Percentiles rank a stretch among this genome's conserved stretches.
Evolutionary conservation across 768 basidiomycete genomes (phyloP).

Genomic region (Phaffia australis): DNA sequence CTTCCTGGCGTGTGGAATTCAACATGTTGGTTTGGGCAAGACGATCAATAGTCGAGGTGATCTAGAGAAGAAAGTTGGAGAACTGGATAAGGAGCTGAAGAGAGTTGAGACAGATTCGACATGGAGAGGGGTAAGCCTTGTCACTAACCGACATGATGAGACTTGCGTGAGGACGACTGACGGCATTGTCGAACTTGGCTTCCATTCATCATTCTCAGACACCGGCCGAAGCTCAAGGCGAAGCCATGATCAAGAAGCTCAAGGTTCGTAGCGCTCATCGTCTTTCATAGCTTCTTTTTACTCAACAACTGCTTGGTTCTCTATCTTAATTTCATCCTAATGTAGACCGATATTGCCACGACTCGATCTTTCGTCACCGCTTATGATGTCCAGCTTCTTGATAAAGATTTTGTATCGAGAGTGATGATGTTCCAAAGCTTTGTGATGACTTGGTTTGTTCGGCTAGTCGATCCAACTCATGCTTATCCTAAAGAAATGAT

Average conservation of each 20-base stretch:
- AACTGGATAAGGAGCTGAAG: slow-evolving; percentile 62
- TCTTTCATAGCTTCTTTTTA: background rate
- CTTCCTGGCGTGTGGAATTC: slow-evolving; percentile 73
- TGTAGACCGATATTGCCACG: slow-evolving; percentile 56
- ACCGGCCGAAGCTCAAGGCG: slow-evolving; percentile 62
- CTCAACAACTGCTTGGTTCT: too few relatives aligned
- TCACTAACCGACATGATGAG: background rate
- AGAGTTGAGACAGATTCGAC: slow-evolving; percentile 61
- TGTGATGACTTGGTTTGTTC: slow-evolving; percentile 84
- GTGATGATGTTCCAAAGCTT: slow-evolving; percentile 78
- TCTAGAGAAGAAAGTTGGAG: slow-evolving; percentile 40
- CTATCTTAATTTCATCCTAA: background rate
- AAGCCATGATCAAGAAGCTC: slow-evolving; percentile 61
- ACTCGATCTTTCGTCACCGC: slow-evolving; percentile 63
- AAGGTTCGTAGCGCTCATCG: slow-evolving; percentile 46
- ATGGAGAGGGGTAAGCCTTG: slow-evolving; percentile 63
- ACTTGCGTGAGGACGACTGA: background rate
- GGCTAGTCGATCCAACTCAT: slow-evolving; percentile 71
- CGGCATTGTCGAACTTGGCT: background rate
- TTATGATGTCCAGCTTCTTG: slow-evolving; percentile 72
- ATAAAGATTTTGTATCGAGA: slow-evolving; percentile 69
- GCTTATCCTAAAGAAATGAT: slow-evolving; percentile 59
- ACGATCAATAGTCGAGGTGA: slow-evolving; percentile 62
- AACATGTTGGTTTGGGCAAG: slow-evolving; percentile 76
- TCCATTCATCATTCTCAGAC: slow-evolving; percentile 41